A percentile compares a stretch with the other conserved stretches of the same genome.
Evolutionary conservation across 495 filamentous ascomycete genomes (phyloP).

Genomic region (Aspergillus asperescens): DNA sequence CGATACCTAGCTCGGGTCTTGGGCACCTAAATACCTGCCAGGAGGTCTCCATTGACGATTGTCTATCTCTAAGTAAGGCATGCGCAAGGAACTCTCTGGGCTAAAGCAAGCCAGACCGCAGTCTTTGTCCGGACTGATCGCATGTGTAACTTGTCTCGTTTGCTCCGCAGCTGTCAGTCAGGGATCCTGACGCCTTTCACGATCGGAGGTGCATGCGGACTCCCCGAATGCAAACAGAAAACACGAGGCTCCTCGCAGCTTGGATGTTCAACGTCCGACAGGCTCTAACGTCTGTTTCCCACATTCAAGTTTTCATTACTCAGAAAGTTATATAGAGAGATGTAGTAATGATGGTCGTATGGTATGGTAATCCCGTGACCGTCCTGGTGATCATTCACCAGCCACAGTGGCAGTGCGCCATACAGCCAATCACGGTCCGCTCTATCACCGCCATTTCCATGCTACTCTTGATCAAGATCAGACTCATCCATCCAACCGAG

Average conservation of each 20-base stretch:
- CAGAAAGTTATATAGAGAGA: neutral
- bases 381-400: conserved; percentile 19
- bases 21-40: neutral
- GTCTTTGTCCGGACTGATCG: neutral
- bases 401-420: conserved; percentile 35
- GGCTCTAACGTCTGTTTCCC: neutral
- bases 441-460: conserved; percentile 36
- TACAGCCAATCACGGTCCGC: conserved; percentile 27
- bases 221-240: neutral
- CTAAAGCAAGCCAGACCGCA: neutral
- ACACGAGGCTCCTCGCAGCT: neutral
- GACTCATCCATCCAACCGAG: neutral
- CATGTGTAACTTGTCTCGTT: neutral
- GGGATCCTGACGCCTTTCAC: neutral
- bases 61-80: conserved; percentile 1
- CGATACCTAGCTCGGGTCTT: neutral
- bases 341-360: conserved; percentile 1
- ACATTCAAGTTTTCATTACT: too few species aligned
- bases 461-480: neutral
- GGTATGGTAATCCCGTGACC: conserved; percentile 12
- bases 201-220: neutral
- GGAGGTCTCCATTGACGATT: neutral
- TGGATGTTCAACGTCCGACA: too few species aligned
- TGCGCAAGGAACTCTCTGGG: conserved; percentile 3
- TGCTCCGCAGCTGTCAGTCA: neutral